phyloP scores from a whole-genome alignment of 139 green algal species.

The Monoraphidium neglectum region DNA sequence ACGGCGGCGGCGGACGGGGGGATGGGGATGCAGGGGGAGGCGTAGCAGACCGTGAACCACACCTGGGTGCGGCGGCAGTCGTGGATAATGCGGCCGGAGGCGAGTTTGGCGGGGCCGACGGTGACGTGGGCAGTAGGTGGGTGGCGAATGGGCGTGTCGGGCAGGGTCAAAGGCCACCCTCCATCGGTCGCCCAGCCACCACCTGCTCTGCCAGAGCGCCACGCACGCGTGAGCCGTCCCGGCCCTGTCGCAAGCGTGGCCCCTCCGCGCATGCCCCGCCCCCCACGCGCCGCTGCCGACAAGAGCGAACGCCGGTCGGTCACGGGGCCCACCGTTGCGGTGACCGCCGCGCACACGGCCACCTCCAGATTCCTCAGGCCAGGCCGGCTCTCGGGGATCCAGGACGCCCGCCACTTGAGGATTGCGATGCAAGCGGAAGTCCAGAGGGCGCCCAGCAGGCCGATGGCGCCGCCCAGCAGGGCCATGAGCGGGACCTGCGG shows the following conservation, averaged over 20 bases:
- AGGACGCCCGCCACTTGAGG: background rate
- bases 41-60: background rate
- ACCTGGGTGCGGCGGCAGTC: background rate
- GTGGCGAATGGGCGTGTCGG: too few species aligned
- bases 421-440: background rate
- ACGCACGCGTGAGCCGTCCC: too few species aligned
- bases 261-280: too few species aligned
- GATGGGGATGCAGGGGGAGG: background rate
- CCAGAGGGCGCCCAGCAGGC: background rate
- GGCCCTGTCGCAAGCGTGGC: too few species aligned
- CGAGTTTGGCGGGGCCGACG: background rate
- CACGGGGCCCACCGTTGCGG: background rate
- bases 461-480: background rate
- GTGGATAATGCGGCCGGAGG: background rate
- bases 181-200: too few species aligned
- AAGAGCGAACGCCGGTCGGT: background rate
- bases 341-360: background rate
- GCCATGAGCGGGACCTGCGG: background rate
- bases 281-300: too few species aligned
- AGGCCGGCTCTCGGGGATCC: background rate
- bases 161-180: too few species aligned
- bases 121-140: too few species aligned
- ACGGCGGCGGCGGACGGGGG: background rate
- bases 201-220: too few species aligned
- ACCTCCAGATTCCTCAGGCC: background rate